These are phyloP conservation scores for Nectriaceae sp. DNA, from an alignment of 2,329 filamentous ascomycete genomes.

Conservation along the genomic window DNA sequence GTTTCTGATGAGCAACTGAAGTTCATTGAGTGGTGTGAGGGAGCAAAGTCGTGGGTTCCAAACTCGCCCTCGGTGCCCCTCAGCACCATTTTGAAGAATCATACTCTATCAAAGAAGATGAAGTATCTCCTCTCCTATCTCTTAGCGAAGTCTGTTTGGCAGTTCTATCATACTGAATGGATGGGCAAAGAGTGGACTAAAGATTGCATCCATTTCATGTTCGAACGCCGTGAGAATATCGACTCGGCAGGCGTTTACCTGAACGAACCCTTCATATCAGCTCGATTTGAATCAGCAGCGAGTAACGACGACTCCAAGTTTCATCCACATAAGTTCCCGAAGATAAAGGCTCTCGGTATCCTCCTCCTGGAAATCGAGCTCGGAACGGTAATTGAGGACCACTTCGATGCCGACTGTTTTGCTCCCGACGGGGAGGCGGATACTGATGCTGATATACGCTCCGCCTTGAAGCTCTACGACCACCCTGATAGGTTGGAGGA, in stretches of 20 bases:
- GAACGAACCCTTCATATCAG: slow-evolving; percentile 3
- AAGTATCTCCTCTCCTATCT: slow-evolving; percentile 3
- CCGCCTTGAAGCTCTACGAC: neutral
- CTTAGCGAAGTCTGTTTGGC: slow-evolving; percentile 2
- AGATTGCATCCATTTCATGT: slow-evolving; percentile 5
- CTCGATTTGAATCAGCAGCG: neutral
- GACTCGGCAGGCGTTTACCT: neutral
- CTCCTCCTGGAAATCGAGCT: slow-evolving; percentile 2
- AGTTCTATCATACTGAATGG: slow-evolving; percentile 2
- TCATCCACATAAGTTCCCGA: slow-evolving; percentile 1
- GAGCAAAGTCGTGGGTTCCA: slow-evolving; percentile 1
- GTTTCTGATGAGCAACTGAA: slow-evolving; percentile 1
- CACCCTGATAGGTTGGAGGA: neutral
- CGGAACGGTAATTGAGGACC: slow-evolving; percentile 1
- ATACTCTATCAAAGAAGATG: slow-evolving; percentile 1
- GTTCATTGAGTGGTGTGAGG: slow-evolving; percentile 1
- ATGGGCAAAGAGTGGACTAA: slow-evolving; percentile 4
- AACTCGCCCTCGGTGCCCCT: neutral
- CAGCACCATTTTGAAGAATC: slow-evolving; percentile 1
- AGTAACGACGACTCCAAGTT: neutral
- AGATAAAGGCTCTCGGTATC: slow-evolving; percentile 4
- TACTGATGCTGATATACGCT: neutral
- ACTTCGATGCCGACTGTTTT: neutral
- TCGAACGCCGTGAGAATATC: neutral
- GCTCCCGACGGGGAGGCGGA: neutral